These are phyloP conservation scores for Aphanomyces stellatus DNA, from an alignment of 352 stramenopile genomes.

Conservation along the genomic window DNA sequence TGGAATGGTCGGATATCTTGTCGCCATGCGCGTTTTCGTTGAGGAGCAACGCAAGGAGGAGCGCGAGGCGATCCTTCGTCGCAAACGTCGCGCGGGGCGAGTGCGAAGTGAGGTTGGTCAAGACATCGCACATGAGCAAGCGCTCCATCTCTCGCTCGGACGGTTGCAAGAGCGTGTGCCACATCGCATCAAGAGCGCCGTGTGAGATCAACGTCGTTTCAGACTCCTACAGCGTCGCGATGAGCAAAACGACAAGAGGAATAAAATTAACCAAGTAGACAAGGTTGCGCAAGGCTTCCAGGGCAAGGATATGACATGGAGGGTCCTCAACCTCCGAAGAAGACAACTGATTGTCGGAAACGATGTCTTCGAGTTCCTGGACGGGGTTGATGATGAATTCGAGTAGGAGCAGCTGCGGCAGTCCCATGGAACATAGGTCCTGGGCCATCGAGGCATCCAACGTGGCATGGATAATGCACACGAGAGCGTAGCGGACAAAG, in stretches of 20 bases:
- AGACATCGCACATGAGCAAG: conserved; percentile 29
- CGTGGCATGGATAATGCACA: conserved; percentile 48
- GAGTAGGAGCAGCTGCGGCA: conserved; percentile 27
- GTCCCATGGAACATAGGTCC: conserved; percentile 34
- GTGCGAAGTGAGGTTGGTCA: conserved; percentile 32
- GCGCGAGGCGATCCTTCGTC: neutral
- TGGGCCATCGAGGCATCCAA: conserved; percentile 40
- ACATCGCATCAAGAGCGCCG: neutral
- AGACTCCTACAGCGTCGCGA: conserved; percentile 20
- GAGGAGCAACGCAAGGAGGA: neutral
- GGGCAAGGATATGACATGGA: conserved; percentile 20
- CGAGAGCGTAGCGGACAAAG: conserved; percentile 18
- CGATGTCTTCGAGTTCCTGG: neutral
- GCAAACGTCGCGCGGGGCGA: conserved; percentile 8
- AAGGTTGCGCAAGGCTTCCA: conserved; percentile 51
- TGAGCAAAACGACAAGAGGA: conserved; percentile 31
- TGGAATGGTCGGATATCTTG: conserved; percentile 26
- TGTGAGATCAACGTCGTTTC: neutral
- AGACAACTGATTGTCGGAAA: no score
- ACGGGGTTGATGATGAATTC: conserved; percentile 6
- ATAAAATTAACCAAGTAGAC: conserved; percentile 22
- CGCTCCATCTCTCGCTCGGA: conserved; percentile 21
- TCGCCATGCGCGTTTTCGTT: conserved; percentile 23
- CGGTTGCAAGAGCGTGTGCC: neutral
- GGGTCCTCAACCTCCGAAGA: neutral